A percentile compares a stretch with the other conserved stretches of the same genome.
These are phyloP conservation scores for Acanthamoeba royreba DNA, from an alignment of 208 protist genomes.

Conservation along the genomic window DNA sequence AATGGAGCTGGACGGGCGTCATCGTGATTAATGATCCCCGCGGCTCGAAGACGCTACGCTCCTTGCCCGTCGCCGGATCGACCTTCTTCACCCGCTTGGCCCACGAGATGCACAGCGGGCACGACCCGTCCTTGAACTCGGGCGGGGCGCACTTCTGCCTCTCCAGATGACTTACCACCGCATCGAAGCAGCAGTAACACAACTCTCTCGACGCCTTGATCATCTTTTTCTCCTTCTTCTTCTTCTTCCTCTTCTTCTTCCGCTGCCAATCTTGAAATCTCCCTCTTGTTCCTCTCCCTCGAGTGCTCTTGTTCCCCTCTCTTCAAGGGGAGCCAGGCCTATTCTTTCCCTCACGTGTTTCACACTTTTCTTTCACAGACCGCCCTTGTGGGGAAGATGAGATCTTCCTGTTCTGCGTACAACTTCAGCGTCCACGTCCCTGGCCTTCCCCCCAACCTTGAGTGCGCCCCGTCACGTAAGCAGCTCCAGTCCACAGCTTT, in stretches of 20 bases:
- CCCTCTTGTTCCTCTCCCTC: not conserved
- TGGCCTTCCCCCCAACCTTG: no score
- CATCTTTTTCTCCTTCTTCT: not conserved
- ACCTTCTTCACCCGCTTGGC: not conserved
- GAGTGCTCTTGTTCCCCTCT: not conserved
- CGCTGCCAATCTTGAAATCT: no score
- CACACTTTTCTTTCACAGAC: no score
- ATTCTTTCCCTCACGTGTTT: no score
- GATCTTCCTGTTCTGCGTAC: no score
- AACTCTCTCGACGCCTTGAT: not conserved
- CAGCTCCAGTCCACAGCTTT: no score
- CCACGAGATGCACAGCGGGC: not conserved
- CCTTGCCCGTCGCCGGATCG: not conserved
- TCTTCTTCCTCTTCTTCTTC: no score
- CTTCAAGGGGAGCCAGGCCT: no score
- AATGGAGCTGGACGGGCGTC: not conserved
- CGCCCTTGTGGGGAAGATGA: no score
- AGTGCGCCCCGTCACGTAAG: no score
- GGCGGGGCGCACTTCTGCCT: not conserved
- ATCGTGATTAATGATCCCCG: constrained; percentile 23
- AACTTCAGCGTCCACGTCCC: no score
- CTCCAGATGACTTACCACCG: not conserved
- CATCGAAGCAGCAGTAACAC: constrained; percentile 27
- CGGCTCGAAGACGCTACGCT: not conserved
- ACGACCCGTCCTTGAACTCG: constrained; percentile 1